Conservation (phyloP, 306 rosid species). For the Sicyos edulis region DNA sequence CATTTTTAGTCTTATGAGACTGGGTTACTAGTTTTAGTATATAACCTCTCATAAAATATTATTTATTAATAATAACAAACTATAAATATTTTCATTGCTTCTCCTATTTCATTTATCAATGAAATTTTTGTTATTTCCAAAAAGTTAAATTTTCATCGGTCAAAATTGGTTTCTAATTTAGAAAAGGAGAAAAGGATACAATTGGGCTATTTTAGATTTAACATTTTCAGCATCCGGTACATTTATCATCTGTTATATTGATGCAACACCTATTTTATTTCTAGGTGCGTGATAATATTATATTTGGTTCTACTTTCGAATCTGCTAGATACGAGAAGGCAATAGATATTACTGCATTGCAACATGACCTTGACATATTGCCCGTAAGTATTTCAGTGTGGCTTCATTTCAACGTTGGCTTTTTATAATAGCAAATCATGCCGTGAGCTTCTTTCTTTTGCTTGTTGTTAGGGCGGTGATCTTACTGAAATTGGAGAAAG, state of each 20-base stretch:
- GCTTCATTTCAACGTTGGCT: constrained; percentile 15
- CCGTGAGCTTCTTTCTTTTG: constrained; percentile 19
- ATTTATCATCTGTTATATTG: neutral
- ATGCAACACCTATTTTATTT: constrained; percentile 11
- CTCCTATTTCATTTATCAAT: too few relatives aligned
- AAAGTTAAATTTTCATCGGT: neutral
- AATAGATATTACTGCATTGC: constrained; percentile 41
- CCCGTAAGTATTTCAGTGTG: constrained; percentile 29
- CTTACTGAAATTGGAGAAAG: constrained; percentile 91
- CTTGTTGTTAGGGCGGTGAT: constrained; percentile 52
- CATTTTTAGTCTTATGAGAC: neutral
- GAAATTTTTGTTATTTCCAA: too few relatives aligned
- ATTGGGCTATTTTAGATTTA: neutral
- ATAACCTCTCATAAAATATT: neutral
- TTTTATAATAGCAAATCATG: neutral
- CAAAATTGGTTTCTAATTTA: neutral
- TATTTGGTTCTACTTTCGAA: constrained; percentile 40
- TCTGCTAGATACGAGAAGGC: constrained; percentile 39
- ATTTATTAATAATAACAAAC: neutral
- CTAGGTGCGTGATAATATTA: constrained; percentile 48
- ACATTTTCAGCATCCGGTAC: neutral
- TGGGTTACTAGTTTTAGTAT: neutral
- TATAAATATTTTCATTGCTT: neutral
- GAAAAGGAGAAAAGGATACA: neutral
- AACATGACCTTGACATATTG: constrained; percentile 40